Conservation (phyloP, 2,329 filamentous ascomycete species). For the Ascocoryne sarcoides region DNA sequence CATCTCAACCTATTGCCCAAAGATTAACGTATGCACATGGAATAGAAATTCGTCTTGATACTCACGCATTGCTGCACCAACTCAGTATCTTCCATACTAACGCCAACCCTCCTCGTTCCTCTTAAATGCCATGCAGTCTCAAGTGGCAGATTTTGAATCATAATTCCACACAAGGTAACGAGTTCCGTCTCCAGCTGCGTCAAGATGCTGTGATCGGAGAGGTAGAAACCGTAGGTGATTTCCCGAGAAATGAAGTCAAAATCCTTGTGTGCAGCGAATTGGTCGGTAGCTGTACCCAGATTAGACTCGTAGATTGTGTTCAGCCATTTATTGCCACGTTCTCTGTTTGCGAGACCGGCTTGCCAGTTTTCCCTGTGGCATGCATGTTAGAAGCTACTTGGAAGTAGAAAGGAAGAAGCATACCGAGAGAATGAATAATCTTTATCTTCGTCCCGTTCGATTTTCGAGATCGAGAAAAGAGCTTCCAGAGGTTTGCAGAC, state of each 20-base stretch:
- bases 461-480: constrained; percentile 16
- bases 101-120: constrained; percentile 39
- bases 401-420: neutral
- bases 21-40: constrained; percentile 5
- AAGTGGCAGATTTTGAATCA: constrained; percentile 45
- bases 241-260: constrained; percentile 43
- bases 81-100: constrained; percentile 34
- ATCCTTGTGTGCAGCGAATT: constrained; percentile 36
- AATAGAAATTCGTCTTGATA: neutral
- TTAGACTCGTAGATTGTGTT: constrained; percentile 35
- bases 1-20: constrained; percentile 32
- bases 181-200: constrained; percentile 46
- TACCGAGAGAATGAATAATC: constrained; percentile 35
- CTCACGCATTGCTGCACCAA: constrained; percentile 28
- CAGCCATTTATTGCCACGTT: constrained; percentile 47
- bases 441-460: constrained; percentile 40
- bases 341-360: constrained; percentile 44
- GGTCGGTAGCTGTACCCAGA: constrained; percentile 29
- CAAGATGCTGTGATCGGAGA: constrained; percentile 46
- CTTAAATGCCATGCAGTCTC: constrained; percentile 49
- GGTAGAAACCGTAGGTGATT: constrained; percentile 50
- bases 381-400: constrained; percentile 15
- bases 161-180: constrained; percentile 44
- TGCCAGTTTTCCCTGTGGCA: constrained; percentile 48
- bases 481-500: constrained; percentile 53